Evolutionary conservation across 176 grass and related monocot species (phyloP).

Genomic region (Elaeis guineensis): DNA sequence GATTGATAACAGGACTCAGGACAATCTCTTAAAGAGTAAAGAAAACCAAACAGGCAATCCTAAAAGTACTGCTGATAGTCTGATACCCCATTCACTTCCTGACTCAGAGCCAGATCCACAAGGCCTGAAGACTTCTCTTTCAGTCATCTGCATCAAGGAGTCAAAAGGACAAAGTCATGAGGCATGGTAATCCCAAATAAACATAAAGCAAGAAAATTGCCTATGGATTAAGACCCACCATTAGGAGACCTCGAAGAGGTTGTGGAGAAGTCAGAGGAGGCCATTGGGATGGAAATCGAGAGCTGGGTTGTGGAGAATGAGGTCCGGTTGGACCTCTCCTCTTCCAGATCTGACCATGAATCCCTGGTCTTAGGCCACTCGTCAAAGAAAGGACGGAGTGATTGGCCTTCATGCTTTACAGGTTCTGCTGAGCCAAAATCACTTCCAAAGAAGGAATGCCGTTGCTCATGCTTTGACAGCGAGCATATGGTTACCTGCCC

Average conservation of each 20-base stretch:
- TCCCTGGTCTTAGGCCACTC: conserved; percentile 21
- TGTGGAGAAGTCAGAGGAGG: conserved; percentile 11
- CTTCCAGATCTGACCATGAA: conserved; percentile 13
- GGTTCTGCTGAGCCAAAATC: conserved; percentile 32
- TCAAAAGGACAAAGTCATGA: too few species aligned
- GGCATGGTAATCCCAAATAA: too few species aligned
- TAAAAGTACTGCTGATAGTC: too few species aligned
- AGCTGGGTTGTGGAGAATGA: conserved; percentile 27
- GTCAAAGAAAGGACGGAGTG: conserved; percentile 14
- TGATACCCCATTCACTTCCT: too few species aligned
- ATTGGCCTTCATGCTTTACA: conserved; percentile 56
- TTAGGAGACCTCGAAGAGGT: conserved; percentile 17
- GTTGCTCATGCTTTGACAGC: conserved; percentile 25
- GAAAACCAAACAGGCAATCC: too few species aligned
- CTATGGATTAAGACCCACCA: neutral
- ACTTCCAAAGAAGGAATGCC: conserved; percentile 33
- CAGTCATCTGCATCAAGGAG: too few species aligned
- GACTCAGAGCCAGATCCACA: too few species aligned
- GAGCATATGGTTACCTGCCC: conserved; percentile 76
- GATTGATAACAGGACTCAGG: too few species aligned
- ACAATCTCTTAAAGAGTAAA: too few species aligned
- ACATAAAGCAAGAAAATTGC: neutral
- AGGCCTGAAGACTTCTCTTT: too few species aligned
- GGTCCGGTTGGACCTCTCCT: conserved; percentile 15
- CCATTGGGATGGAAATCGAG: conserved; percentile 22